Percentiles rank a stretch among this genome's conserved stretches.
phyloP scores from a whole-genome alignment of 345 rosid species.

The Combretum micranthum region DNA sequence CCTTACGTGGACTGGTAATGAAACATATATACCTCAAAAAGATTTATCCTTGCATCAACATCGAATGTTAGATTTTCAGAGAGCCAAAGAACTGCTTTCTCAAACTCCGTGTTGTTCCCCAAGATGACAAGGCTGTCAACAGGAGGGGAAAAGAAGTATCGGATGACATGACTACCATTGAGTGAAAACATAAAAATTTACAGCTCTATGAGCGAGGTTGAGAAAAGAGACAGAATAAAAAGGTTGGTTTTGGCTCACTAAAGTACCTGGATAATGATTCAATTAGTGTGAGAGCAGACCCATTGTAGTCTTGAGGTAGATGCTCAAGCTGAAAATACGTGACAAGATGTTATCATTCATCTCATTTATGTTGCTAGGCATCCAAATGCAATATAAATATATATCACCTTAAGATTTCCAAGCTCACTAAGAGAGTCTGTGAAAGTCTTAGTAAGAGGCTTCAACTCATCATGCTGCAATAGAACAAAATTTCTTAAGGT shows the following conservation, averaged over 20 bases:
- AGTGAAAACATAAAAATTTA: not conserved
- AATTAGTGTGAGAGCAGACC: constrained; percentile 83
- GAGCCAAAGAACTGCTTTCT: constrained; percentile 76
- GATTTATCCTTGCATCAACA: constrained; percentile 83
- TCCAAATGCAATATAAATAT: constrained; percentile 5
- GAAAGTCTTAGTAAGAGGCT: constrained; percentile 75
- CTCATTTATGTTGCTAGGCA: not conserved
- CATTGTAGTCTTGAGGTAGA: constrained; percentile 76
- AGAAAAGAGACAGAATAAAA: not conserved
- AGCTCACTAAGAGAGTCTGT: constrained; percentile 94
- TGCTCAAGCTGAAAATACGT: constrained; percentile 71
- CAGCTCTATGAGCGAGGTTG: not conserved
- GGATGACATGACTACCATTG: not conserved
- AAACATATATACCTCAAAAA: constrained; percentile 64
- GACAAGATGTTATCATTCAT: constrained; percentile 9
- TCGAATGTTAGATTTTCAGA: constrained; percentile 75
- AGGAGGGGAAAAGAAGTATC: not conserved
- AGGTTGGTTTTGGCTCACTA: not conserved
- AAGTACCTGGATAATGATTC: constrained; percentile 83
- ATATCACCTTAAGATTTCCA: constrained; percentile 77
- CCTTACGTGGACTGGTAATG: not conserved
- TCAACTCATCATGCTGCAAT: constrained; percentile 88
- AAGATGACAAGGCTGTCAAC: constrained; percentile 73
- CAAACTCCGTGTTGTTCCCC: constrained; percentile 85
- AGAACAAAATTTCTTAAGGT: constrained; percentile 6